Conservation (phyloP, 345 rosid genomes). For the Populus nigra region DNA sequence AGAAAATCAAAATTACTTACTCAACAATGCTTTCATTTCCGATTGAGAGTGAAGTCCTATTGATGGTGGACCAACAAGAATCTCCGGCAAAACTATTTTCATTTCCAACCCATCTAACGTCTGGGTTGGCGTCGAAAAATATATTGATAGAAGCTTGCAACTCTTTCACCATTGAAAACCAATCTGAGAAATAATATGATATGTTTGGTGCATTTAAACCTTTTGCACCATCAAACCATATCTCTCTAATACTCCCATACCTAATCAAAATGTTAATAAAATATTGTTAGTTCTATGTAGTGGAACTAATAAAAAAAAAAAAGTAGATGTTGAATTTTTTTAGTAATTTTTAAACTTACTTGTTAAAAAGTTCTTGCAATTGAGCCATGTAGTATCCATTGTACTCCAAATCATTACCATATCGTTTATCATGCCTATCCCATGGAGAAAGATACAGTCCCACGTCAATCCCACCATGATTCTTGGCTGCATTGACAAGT, state of each 20-base stretch:
- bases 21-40: constrained; percentile 49
- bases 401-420: constrained; percentile 53
- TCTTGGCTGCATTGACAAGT: constrained; percentile 41
- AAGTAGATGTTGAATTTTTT: too few species aligned
- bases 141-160: constrained; percentile 65
- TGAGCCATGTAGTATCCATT: constrained; percentile 73
- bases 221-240: constrained; percentile 81
- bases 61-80: constrained; percentile 72
- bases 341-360: constrained; percentile 24
- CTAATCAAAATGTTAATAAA: constrained; percentile 18
- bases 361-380: constrained; percentile 54
- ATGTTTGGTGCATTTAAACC: constrained; percentile 58
- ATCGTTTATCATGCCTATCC: constrained; percentile 69
- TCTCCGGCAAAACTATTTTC: constrained; percentile 59
- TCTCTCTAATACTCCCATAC: constrained; percentile 57
- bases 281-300: too few species aligned
- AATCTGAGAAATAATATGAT: constrained; percentile 58
- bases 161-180: constrained; percentile 77
- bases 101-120: constrained; percentile 68
- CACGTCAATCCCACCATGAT: constrained; percentile 42
- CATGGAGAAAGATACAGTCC: constrained; percentile 74
- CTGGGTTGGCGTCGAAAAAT: constrained; percentile 76
- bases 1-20: constrained; percentile 27
- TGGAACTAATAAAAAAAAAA: too few species aligned
- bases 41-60: constrained; percentile 53